Evolutionary conservation across 306 rosid species (phyloP).

Genomic region (Castanea mollissima): DNA sequence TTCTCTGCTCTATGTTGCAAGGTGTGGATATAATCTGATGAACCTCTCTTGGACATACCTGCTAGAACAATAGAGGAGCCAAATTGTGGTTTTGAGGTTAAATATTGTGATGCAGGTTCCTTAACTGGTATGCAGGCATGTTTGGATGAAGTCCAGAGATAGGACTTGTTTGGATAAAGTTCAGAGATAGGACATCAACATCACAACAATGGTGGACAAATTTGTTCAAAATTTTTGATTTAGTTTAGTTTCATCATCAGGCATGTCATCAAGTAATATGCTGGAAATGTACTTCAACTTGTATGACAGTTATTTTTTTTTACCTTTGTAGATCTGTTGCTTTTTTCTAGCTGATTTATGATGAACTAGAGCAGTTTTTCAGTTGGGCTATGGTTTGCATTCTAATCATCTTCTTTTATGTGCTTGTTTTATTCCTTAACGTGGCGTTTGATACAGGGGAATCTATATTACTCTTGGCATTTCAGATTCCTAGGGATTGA

Average conservation of each 20-base stretch:
- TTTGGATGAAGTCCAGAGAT: too few species aligned
- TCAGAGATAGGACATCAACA: neutral
- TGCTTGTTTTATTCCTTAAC: neutral
- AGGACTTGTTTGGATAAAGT: neutral
- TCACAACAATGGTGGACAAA: neutral
- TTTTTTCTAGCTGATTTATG: neutral
- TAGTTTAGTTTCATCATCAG: neutral
- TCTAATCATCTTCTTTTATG: neutral
- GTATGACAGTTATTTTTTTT: neutral
- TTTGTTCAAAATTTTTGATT: neutral
- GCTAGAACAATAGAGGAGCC: constrained; percentile 13
- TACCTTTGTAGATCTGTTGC: neutral
- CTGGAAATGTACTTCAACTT: neutral
- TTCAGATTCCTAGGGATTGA: too few species aligned
- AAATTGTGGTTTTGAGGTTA: neutral
- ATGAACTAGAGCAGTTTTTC: neutral
- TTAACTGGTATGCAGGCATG: neutral
- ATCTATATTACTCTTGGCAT: too few species aligned
- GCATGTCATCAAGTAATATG: neutral
- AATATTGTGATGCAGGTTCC: constrained; percentile 18
- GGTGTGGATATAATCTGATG: constrained; percentile 28
- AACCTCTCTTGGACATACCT: constrained; percentile 6
- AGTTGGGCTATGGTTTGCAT: neutral
- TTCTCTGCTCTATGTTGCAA: neutral
- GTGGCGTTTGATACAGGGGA: too few species aligned